A percentile compares a stretch with the other conserved stretches of the same genome.
These are phyloP conservation scores for Salix udensis DNA, from an alignment of 345 rosid genomes.

Conservation along the genomic window DNA sequence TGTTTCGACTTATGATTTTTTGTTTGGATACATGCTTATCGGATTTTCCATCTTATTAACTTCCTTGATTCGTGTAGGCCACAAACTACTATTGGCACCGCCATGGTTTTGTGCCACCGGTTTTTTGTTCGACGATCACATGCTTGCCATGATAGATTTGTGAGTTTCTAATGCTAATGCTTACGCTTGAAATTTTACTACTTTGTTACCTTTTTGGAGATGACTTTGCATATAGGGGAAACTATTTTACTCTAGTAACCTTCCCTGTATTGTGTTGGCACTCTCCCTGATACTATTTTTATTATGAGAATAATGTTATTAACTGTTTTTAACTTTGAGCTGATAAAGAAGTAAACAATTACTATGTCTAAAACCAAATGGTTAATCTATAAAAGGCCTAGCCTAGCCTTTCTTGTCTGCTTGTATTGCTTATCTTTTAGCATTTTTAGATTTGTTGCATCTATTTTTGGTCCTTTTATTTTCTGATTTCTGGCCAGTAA, in stretches of 20 bases:
- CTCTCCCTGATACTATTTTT: not conserved
- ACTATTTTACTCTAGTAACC: not conserved
- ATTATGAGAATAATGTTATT: not conserved
- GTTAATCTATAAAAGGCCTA: no score
- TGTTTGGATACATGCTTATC: not conserved
- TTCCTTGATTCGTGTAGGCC: slow-evolving; percentile 46
- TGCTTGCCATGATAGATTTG: slow-evolving; percentile 81
- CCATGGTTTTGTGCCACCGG: slow-evolving; percentile 81
- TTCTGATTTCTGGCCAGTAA: not conserved
- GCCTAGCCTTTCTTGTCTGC: not conserved
- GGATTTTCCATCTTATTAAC: not conserved
- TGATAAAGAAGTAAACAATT: not conserved
- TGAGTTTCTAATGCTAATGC: slow-evolving; percentile 32
- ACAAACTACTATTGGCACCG: slow-evolving; percentile 64
- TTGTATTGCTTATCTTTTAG: not conserved
- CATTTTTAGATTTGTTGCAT: not conserved
- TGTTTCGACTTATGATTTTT: not conserved
- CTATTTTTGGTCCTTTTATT: not conserved
- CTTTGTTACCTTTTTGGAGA: not conserved
- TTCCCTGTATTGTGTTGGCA: not conserved
- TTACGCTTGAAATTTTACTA: not conserved
- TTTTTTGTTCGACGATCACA: slow-evolving; percentile 76
- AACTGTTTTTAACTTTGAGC: not conserved
- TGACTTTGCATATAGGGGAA: not conserved
- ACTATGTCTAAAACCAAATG: not conserved